A percentile compares a stretch with the other conserved stretches of the same genome.
Evolutionary conservation across 2,329 filamentous ascomycete genomes (phyloP).

Genomic region (Seiridium unicorne): DNA sequence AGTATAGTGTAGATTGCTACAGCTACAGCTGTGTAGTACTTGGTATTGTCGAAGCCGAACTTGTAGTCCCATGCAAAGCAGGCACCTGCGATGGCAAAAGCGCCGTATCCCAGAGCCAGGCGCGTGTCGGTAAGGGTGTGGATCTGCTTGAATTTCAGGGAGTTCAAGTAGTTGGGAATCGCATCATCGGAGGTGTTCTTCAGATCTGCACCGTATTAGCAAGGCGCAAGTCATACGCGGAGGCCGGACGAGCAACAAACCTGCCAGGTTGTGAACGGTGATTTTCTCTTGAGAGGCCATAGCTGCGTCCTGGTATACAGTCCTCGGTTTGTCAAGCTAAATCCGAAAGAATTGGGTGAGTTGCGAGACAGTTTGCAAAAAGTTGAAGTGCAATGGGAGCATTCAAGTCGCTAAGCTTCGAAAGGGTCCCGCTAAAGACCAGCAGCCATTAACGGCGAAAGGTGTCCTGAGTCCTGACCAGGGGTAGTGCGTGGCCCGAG

Average conservation of each 20-base stretch:
- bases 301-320: neutral
- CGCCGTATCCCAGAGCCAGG: constrained; percentile 77
- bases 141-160: constrained; percentile 79
- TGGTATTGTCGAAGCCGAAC: constrained; percentile 83
- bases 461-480: constrained; percentile 7
- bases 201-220: constrained; percentile 61
- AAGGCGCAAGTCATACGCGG: neutral
- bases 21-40: constrained; percentile 75
- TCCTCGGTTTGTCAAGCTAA: neutral
- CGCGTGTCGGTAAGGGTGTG: constrained; percentile 80
- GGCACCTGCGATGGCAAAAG: constrained; percentile 75
- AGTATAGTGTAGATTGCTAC: constrained; percentile 77
- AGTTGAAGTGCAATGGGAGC: neutral
- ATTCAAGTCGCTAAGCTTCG: neutral
- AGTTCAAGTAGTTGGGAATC: constrained; percentile 88
- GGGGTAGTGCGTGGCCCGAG: constrained; percentile 1
- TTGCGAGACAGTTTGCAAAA: neutral
- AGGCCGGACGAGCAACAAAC: constrained; percentile 35
- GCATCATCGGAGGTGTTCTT: constrained; percentile 97
- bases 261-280: constrained; percentile 65
- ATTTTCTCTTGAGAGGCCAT: constrained; percentile 57
- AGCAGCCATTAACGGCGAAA: neutral
- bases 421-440: neutral
- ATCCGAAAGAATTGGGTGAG: neutral
- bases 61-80: constrained; percentile 93